Evolutionary conservation across 2,329 filamentous ascomycete species (phyloP), one percentile per base, ranked within the genome.

Genomic region (Curvularia sp.): DNA sequence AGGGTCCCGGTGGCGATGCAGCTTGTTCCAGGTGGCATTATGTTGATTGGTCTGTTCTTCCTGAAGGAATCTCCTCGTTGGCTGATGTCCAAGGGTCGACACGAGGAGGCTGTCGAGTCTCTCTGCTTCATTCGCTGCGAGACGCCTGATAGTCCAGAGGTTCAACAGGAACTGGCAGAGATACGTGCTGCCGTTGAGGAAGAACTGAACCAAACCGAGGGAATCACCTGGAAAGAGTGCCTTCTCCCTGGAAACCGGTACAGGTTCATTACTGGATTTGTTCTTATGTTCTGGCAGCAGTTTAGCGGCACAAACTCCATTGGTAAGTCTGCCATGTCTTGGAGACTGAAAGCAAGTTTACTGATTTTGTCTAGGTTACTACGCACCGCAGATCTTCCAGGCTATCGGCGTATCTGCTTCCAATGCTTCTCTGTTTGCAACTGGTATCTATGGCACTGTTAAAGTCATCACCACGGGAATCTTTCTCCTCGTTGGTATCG

Each of bases 261-360:
- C 30, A 33, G 90, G 42, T 88, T 94, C 77, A 85, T 91, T 73
- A 82, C 93, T 10, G 90, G 90, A 47, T 85, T 85, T 55, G 85
- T 90, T 69, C 82, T 94, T 20, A 93, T 93, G 81, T 80, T 93
- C 53, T 92, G 88, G 83, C 91, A 94, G 76, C 94, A 94, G 67
- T 88, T 88, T 49, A 83, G 80, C 3, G 90, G 90, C 2, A 92
- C 92, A 79, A 92, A 92, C 66, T 89, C 89, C 20, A 71, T 88
- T 55, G 88, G 56, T 55, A 51, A 43, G 47, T 10, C 20, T 15
- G 6, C 13, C 6, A 31, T 24, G 5, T 39, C 4, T 5, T 6
- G 20, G n/a, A 26, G 30, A 33, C 22, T 33, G 28, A 20, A n/a
- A 30, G 9, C n/a, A 24, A 8, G 4, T 26, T 18, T 2, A 33